phyloP scores from a whole-genome alignment of 768 basidiomycete species.

The Leccinum uliginosum region DNA sequence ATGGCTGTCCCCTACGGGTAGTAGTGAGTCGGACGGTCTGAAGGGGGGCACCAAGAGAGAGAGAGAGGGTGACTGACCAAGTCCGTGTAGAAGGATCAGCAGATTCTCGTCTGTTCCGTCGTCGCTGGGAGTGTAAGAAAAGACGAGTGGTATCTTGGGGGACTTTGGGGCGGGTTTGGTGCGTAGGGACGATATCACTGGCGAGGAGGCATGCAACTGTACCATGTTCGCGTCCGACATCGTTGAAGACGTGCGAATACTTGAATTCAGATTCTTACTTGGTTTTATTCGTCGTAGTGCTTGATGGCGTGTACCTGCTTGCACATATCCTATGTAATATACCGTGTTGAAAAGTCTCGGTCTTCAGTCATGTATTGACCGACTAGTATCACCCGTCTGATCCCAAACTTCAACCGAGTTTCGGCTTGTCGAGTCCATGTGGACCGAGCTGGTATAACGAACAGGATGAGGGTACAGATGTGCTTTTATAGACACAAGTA shows the following conservation, averaged over 20 bases:
- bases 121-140: slow-evolving; percentile 66
- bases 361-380: too few species aligned
- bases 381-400: too few species aligned
- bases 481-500: background rate
- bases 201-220: slow-evolving; percentile 17
- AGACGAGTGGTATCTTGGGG: slow-evolving; percentile 48
- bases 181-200: slow-evolving; percentile 19
- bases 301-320: too few species aligned
- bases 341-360: too few species aligned
- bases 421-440: background rate
- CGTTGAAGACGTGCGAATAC: background rate
- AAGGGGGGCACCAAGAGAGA: background rate
- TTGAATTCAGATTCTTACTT: too few species aligned
- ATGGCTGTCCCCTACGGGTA: slow-evolving; percentile 69
- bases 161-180: slow-evolving; percentile 49
- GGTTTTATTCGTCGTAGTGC: background rate
- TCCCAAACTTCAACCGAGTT: background rate
- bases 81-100: slow-evolving; percentile 78
- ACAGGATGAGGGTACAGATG: background rate
- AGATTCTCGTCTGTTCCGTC: slow-evolving; percentile 87
- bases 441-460: background rate
- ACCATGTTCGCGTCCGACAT: slow-evolving; percentile 18
- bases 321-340: too few species aligned
- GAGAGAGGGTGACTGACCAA: slow-evolving; percentile 47
- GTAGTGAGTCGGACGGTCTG: background rate